Percentiles rank a stretch among this genome's conserved stretches.
Evolutionary conservation across 2,329 filamentous ascomycete species (phyloP).

Genomic region (Cephalotrichum gorgonifer): DNA sequence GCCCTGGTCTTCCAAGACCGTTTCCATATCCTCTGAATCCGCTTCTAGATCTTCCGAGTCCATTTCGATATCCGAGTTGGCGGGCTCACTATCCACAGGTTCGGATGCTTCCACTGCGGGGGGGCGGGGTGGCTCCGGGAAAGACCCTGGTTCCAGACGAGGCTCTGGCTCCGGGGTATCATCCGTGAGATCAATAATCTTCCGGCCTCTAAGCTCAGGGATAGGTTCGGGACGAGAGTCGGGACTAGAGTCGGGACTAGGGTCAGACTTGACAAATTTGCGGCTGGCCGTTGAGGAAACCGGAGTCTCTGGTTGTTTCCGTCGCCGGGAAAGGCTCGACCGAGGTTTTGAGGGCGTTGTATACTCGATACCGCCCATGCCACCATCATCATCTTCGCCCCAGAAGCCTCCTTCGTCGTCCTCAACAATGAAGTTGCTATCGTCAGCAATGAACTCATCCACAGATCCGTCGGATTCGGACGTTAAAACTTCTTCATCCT

Average conservation of each 20-base stretch:
- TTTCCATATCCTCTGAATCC: too few species aligned
- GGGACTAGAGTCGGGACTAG: too few species aligned
- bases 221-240: too few species aligned
- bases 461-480: constrained; percentile 35
- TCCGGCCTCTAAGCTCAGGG: not conserved
- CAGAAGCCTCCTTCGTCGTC: constrained; percentile 16
- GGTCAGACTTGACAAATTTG: not conserved
- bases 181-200: constrained; percentile 3
- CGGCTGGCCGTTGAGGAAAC: not conserved
- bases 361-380: constrained; percentile 8
- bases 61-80: too few species aligned
- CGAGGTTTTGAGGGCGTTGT: too few species aligned
- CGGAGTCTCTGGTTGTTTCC: too few species aligned
- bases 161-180: not conserved
- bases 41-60: too few species aligned
- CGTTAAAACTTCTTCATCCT: constrained; percentile 39
- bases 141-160: not conserved
- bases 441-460: constrained; percentile 18
- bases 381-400: not conserved
- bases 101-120: too few species aligned
- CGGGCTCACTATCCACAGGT: too few species aligned
- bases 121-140: constrained; percentile 4
- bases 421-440: constrained; percentile 23
- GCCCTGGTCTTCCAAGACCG: too few species aligned
- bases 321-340: too few species aligned